phyloP scores from a whole-genome alignment of 164 flowering plant genomes.

The Houttuynia cordata region DNA sequence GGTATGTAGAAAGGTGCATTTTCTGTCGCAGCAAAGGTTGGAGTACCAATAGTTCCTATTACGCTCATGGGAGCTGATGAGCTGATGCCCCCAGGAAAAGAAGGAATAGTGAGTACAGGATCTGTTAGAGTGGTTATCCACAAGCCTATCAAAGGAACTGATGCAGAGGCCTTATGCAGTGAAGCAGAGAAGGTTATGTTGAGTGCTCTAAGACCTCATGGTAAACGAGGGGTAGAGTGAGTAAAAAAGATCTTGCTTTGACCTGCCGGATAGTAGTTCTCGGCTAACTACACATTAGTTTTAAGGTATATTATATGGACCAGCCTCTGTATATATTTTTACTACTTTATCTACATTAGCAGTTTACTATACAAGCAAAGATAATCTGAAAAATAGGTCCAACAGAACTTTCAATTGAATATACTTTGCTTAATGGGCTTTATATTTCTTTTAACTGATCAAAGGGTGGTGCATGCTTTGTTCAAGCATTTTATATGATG shows the following conservation, averaged over 20 bases:
- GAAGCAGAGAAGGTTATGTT: constrained; percentile 54
- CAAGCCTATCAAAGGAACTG: constrained; percentile 58
- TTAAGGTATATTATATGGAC: not conserved
- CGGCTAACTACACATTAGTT: not conserved
- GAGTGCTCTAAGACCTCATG: constrained; percentile 26
- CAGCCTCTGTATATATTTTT: not conserved
- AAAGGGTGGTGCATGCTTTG: too few relatives aligned
- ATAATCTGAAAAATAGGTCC: too few relatives aligned
- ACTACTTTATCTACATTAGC: too few relatives aligned
- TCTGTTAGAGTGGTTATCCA: constrained; percentile 66
- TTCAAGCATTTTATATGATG: too few relatives aligned
- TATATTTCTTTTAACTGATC: too few relatives aligned
- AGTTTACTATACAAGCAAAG: too few relatives aligned
- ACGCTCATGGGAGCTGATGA: constrained; percentile 83
- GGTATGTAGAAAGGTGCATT: constrained; percentile 87
- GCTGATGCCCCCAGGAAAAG: constrained; percentile 87
- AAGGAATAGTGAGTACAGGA: constrained; percentile 50
- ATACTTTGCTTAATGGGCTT: too few relatives aligned
- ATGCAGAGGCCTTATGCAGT: constrained; percentile 48
- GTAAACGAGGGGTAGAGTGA: not conserved
- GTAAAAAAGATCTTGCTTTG: not conserved
- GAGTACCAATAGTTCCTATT: constrained; percentile 85
- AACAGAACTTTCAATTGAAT: too few relatives aligned
- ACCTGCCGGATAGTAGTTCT: not conserved
- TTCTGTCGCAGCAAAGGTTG: constrained; percentile 71